A percentile compares a stretch with the other conserved stretches of the same genome.
These are phyloP conservation scores for Aspergillus leporis DNA, from an alignment of 495 filamentous ascomycete species.

Conservation along the genomic window DNA sequence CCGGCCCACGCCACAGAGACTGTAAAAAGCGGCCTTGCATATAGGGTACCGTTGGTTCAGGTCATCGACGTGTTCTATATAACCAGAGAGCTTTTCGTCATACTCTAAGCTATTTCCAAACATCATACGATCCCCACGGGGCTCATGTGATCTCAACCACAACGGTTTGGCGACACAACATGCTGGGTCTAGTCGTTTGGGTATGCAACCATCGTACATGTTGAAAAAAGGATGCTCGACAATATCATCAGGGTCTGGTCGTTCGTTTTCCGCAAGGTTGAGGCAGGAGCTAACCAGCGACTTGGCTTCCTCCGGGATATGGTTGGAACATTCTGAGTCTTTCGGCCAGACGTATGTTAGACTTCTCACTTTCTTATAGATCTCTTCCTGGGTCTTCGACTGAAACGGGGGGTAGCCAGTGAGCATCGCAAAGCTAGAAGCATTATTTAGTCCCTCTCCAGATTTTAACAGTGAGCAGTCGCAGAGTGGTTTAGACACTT, in stretches of 20 bases:
- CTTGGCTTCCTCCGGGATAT: slow-evolving; percentile 66
- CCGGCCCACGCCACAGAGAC: slow-evolving; percentile 51
- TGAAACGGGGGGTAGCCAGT: slow-evolving; percentile 89
- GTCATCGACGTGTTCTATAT: slow-evolving; percentile 43
- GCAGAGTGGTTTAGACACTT: slow-evolving; percentile 29
- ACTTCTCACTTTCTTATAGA: slow-evolving; percentile 73
- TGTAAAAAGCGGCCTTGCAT: slow-evolving; percentile 49
- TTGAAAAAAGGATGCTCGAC: slow-evolving; percentile 83
- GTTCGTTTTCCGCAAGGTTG: slow-evolving; percentile 66
- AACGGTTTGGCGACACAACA: slow-evolving; percentile 44
- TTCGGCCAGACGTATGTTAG: slow-evolving; percentile 78
- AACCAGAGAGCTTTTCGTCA: slow-evolving; percentile 42
- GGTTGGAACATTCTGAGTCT: slow-evolving; percentile 44
- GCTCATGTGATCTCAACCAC: slow-evolving; percentile 45
- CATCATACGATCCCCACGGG: slow-evolving; percentile 50
- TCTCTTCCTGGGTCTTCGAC: slow-evolving; percentile 81
- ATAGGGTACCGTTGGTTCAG: slow-evolving; percentile 40
- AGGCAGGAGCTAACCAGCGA: slow-evolving; percentile 75
- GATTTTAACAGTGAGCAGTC: slow-evolving; percentile 9
- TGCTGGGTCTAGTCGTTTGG: slow-evolving; percentile 43
- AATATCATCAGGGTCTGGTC: slow-evolving; percentile 77
- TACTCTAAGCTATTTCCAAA: slow-evolving; percentile 47
- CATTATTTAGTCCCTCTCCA: not conserved
- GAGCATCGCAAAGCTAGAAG: slow-evolving; percentile 75
- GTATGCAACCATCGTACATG: slow-evolving; percentile 56